Evolutionary conservation across 1,139 yeast genomes (phyloP).

Genomic region (Pichia sp.): DNA sequence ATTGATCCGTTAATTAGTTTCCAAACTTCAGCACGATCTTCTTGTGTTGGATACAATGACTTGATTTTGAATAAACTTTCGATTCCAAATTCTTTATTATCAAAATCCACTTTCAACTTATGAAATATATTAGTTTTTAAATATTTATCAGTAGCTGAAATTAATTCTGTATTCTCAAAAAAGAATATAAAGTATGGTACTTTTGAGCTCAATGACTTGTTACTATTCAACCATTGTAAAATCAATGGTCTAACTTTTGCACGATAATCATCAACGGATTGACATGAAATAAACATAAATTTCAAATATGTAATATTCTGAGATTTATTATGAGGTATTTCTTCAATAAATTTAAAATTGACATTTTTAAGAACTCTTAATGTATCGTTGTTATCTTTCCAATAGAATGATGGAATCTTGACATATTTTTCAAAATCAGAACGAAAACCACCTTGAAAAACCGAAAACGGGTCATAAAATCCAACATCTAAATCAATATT

Average conservation of each 20-base stretch:
- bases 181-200: conserved; percentile 64
- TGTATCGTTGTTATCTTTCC: conserved; percentile 56
- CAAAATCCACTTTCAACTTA: conserved; percentile 61
- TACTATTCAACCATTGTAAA: conserved; percentile 67
- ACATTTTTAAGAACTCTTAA: conserved; percentile 63
- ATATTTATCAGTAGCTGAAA: conserved; percentile 32
- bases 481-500: conserved; percentile 33
- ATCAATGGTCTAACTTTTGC: conserved; percentile 75
- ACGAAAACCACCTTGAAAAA: conserved; percentile 46
- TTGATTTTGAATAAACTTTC: conserved; percentile 40
- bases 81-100: conserved; percentile 33
- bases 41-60: conserved; percentile 33
- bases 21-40: conserved; percentile 45
- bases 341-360: conserved; percentile 56
- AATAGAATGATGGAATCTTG: conserved; percentile 71
- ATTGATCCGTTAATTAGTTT: conserved; percentile 39
- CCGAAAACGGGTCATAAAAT: conserved; percentile 80
- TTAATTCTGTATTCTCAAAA: conserved; percentile 35
- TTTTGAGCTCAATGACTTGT: conserved; percentile 38
- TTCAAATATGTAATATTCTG: conserved; percentile 46
- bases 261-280: conserved; percentile 66
- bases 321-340: conserved; percentile 36
- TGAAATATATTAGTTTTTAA: conserved; percentile 55
- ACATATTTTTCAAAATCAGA: conserved; percentile 47
- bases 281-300: conserved; percentile 62